A percentile compares a stretch with the other conserved stretches of the same genome.
phyloP scores from a whole-genome alignment of 768 basidiomycete species.

The Chiua virens region DNA sequence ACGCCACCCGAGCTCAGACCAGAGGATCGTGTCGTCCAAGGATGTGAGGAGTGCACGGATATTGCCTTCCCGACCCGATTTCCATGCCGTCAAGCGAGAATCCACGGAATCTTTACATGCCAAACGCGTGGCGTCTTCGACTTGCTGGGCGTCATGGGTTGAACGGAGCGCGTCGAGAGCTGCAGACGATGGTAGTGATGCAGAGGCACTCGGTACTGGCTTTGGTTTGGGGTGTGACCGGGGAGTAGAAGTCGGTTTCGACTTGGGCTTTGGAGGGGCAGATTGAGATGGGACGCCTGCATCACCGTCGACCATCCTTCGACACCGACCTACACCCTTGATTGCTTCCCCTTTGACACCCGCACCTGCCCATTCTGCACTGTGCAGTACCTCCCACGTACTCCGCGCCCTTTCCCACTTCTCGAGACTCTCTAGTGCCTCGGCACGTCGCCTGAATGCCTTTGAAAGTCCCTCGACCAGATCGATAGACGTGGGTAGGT shows the following conservation, averaged over 20 bases:
- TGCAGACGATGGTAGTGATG: constrained; percentile 49
- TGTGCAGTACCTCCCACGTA: constrained; percentile 79
- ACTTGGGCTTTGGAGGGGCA: not conserved
- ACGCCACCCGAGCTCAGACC: constrained; percentile 77
- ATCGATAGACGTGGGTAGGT: constrained; percentile 44
- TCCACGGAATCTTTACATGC: constrained; percentile 84
- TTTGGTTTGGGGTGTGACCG: constrained; percentile 15
- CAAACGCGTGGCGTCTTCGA: constrained; percentile 70
- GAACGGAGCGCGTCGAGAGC: constrained; percentile 61
- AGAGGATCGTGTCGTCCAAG: constrained; percentile 74
- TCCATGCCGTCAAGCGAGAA: constrained; percentile 71
- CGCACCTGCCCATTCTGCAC: constrained; percentile 52
- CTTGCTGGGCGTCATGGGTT: constrained; percentile 60
- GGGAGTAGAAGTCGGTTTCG: not conserved
- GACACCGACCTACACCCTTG: constrained; percentile 68
- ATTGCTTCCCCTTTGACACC: constrained; percentile 65
- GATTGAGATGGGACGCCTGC: not conserved
- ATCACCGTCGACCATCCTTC: constrained; percentile 54
- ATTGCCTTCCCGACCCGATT: constrained; percentile 87
- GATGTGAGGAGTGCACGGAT: constrained; percentile 86
- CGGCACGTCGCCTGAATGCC: constrained; percentile 78
- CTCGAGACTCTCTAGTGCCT: constrained; percentile 83
- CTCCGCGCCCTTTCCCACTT: constrained; percentile 77
- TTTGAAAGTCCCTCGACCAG: constrained; percentile 77
- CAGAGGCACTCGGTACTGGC: constrained; percentile 4